These are phyloP conservation scores for Spongospora subterranea DNA, from an alignment of 208 protist genomes.

Conservation along the genomic window DNA sequence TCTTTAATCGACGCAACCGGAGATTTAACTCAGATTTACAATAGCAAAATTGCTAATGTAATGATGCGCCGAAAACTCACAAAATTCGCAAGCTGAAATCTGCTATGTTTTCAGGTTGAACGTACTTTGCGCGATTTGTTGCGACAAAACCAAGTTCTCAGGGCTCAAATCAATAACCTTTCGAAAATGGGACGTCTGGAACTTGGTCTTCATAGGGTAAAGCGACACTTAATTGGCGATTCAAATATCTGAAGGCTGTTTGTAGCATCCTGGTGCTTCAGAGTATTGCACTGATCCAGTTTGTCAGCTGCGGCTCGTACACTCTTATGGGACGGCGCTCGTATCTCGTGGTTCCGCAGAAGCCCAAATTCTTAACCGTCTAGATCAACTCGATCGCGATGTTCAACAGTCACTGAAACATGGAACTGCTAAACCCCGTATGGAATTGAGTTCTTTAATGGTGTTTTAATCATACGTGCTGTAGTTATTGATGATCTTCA, in stretches of 20 bases:
- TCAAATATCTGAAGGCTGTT: neutral
- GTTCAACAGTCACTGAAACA: neutral
- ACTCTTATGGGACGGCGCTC: neutral
- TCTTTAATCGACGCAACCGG: neutral
- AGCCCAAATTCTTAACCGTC: neutral
- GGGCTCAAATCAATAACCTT: neutral
- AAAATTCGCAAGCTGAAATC: neutral
- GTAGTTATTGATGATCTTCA: neutral
- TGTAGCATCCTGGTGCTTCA: neutral
- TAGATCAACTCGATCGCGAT: constrained; percentile 10
- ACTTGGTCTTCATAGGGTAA: neutral
- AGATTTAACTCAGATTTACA: neutral
- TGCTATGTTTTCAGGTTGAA: neutral
- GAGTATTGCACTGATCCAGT: constrained; percentile 50
- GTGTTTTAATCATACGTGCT: neutral
- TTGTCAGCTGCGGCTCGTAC: constrained; percentile 7
- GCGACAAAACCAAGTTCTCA: neutral
- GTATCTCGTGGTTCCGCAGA: neutral
- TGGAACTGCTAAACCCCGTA: neutral
- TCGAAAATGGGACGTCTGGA: neutral
- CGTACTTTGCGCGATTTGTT: constrained; percentile 34
- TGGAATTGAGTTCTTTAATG: neutral
- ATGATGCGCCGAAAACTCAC: neutral
- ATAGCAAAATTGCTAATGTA: neutral
- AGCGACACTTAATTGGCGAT: neutral